Evolutionary conservation across 352 stramenopile species (phyloP).

Genomic region (Blastocystis sp.): DNA sequence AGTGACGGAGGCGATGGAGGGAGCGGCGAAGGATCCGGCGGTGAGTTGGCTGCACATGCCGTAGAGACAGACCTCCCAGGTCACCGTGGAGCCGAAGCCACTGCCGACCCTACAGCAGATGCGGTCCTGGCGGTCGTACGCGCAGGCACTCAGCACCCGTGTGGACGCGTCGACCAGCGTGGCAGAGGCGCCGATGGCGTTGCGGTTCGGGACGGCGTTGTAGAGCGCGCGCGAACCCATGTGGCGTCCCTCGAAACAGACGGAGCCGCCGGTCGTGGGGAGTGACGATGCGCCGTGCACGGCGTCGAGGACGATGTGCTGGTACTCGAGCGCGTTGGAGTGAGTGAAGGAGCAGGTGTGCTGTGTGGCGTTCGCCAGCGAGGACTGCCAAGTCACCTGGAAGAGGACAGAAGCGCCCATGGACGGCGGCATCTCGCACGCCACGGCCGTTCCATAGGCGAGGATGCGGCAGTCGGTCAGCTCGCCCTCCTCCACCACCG

Average conservation of each 20-base stretch:
- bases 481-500: neutral
- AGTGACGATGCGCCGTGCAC: neutral
- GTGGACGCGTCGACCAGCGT: constrained; percentile 7
- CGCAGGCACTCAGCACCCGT: neutral
- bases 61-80: constrained; percentile 8
- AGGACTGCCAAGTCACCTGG: neutral
- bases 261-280: neutral
- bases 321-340: neutral
- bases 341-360: neutral
- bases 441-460: neutral
- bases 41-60: neutral
- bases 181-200: neutral
- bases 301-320: neutral
- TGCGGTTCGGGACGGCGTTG: neutral
- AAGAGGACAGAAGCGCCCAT: neutral
- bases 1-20: neutral
- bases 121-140: neutral
- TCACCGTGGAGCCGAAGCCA: constrained; percentile 5
- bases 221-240: constrained; percentile 13
- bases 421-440: neutral
- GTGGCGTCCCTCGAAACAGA: constrained; percentile 24
- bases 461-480: constrained; percentile 8
- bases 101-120: neutral
- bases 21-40: neutral
- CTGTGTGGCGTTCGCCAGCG: neutral